Conservation (phyloP, 2,329 filamentous ascomycete species). For the Mollisiaceae sp. region DNA sequence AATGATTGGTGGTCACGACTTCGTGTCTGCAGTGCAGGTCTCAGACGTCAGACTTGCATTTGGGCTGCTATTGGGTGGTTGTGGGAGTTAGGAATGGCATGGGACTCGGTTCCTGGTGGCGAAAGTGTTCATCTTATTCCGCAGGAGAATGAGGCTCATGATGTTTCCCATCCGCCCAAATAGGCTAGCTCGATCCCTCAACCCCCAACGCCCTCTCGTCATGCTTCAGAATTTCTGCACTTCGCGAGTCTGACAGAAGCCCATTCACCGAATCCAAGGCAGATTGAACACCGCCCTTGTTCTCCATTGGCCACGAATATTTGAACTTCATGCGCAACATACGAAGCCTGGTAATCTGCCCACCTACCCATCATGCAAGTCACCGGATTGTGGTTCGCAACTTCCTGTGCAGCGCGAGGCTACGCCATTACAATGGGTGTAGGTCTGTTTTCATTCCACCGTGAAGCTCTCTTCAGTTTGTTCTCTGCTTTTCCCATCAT, state of each 20-base stretch:
- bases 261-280: neutral
- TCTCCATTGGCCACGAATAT: conserved; percentile 1
- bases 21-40: conserved; percentile 2
- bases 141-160: neutral
- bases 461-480: neutral
- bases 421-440: neutral
- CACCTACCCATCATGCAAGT: neutral
- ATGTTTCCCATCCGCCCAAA: neutral
- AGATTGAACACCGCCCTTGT: neutral
- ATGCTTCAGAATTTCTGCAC: neutral
- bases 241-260: neutral
- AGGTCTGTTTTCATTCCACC: neutral
- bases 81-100: neutral
- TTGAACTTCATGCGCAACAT: conserved; percentile 5
- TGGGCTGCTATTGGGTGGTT: neutral
- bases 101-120: neutral
- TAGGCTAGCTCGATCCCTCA: neutral
- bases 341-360: neutral
- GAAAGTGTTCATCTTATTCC: neutral
- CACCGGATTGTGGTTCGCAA: conserved; percentile 1
- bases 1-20: neutral
- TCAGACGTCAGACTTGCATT: neutral
- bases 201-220: neutral
- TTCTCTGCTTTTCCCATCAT: too few species aligned
- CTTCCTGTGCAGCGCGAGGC: neutral